Base-by-base conservation (phyloP, 192 early-diverging fungal species). In the Coemansia aciculifera region DNA sequence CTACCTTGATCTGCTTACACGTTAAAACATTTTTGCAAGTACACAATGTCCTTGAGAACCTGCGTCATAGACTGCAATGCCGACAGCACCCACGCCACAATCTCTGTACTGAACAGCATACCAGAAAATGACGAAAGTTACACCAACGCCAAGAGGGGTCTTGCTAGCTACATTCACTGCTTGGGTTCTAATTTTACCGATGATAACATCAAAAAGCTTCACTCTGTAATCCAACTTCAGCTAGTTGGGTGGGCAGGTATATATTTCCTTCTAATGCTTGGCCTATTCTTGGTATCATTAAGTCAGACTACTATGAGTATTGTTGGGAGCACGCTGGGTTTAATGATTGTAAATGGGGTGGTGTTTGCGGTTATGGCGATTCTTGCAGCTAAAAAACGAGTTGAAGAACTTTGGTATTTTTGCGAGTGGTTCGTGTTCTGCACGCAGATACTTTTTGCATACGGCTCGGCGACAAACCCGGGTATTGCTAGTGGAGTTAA, bases 381-480 rank as follows among this genome's bases (percentile, higher is more conserved):
- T 57, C 17, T 15, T 13, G 31, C 29, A 34, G 29, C 54, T 7
- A 57, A 31, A 7, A 57, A 15, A 17, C 54, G 15, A n/a, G 6
- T 32, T 5, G 13, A 32, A 17, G 54, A 12, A 7, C 31, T 57
- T 6, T 0, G 15, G 17, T 57, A 57, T 8, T 34, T 57, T 32
- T 15, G 54, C 15, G 54, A 57, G 54, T 32, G 27, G 29, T 32
- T 6, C 17, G 6, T 32, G 29, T 57, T 57, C 17, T 32, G 27
- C 29, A n/a, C 54, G 1, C 54, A 57, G 29, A 57, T 57, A n/a
- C 31, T 57, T n/a, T 57, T 57, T 57, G 54, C 12, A 57, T 32
- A n/a, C 29, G 29, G 29, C 6, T 32, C 27, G 2, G 24, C 49
- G 11, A 57, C 54, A n/a, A 57, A 17, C 31, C 54, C 54, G 17